Percentiles rank a stretch among this genome's conserved stretches.
Evolutionary conservation across 2,329 filamentous ascomycete genomes (phyloP).

Genomic region (Colletotrichum acutatum): DNA sequence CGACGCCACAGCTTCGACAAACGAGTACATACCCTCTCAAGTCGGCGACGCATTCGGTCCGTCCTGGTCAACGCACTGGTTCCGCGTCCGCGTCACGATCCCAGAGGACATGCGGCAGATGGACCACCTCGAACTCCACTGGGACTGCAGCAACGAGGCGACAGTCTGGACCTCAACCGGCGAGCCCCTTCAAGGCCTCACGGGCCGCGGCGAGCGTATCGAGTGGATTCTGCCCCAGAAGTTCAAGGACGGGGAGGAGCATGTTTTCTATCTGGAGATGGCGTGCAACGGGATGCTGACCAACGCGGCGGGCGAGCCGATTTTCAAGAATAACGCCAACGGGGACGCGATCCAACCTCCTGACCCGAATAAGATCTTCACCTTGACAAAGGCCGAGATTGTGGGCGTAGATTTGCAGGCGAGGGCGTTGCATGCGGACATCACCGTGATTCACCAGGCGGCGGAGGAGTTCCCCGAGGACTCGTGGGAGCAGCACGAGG

Average conservation of each 20-base stretch:
- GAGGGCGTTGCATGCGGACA: slow-evolving; percentile 70
- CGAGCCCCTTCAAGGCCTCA: slow-evolving; percentile 71
- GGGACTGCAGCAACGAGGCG: slow-evolving; percentile 77
- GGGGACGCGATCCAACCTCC: slow-evolving; percentile 74
- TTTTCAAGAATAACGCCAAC: slow-evolving; percentile 49
- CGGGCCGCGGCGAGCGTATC: slow-evolving; percentile 69
- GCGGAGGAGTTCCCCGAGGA: slow-evolving; percentile 72
- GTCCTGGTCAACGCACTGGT: slow-evolving; percentile 80
- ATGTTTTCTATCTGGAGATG: slow-evolving; percentile 76
- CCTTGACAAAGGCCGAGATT: slow-evolving; percentile 67
- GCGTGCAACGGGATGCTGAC: slow-evolving; percentile 79
- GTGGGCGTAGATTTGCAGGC: slow-evolving; percentile 72
- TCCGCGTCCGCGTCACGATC: slow-evolving; percentile 69
- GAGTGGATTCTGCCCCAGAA: slow-evolving; percentile 72
- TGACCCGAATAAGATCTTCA: slow-evolving; percentile 66
- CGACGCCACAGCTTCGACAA: slow-evolving; percentile 33
- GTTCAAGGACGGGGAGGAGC: slow-evolving; percentile 69
- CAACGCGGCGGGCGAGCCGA: slow-evolving; percentile 37
- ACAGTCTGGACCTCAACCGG: slow-evolving; percentile 73
- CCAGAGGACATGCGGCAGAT: slow-evolving; percentile 65
- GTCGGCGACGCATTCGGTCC: slow-evolving; percentile 72
- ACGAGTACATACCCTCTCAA: slow-evolving; percentile 44
- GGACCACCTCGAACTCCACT: slow-evolving; percentile 72
- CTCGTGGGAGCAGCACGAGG: slow-evolving; percentile 71
- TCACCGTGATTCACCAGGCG: slow-evolving; percentile 74